Percentiles rank a stretch among this genome's conserved stretches.
Evolutionary conservation across 2,329 filamentous ascomycete species (phyloP).

Genomic region (Penicillium glabrum): DNA sequence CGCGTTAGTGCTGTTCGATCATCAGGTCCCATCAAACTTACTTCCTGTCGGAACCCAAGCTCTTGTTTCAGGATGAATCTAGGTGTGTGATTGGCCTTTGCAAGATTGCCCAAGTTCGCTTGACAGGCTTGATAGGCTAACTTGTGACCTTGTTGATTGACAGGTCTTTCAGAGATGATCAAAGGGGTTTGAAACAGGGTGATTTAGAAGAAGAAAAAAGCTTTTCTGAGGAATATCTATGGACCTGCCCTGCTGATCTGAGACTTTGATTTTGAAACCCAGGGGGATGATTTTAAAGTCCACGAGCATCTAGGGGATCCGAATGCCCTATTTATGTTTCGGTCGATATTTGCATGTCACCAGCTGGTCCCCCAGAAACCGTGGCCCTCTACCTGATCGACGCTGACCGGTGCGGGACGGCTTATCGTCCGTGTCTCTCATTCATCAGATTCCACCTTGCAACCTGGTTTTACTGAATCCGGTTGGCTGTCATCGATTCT

Average conservation of each 20-base stretch:
- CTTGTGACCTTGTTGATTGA: conserved; percentile 25
- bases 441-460: conserved; percentile 29
- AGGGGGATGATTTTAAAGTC: conserved; percentile 27
- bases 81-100: conserved; percentile 33
- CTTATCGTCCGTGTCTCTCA: conserved; percentile 35
- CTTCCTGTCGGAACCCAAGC: conserved; percentile 26
- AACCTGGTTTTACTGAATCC: conserved; percentile 28
- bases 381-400: conserved; percentile 29
- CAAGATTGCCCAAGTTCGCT: conserved; percentile 23
- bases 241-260: conserved; percentile 13
- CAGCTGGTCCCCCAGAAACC: conserved; percentile 12
- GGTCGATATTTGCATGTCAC: conserved; percentile 28
- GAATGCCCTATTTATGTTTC: conserved; percentile 43
- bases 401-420: conserved; percentile 30
- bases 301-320: conserved; percentile 25
- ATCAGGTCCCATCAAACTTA: conserved; percentile 29
- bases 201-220: conserved; percentile 11
- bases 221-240: conserved; percentile 24
- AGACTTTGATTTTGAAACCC: conserved; percentile 31
- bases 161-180: conserved; percentile 7
- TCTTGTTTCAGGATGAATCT: conserved; percentile 34
- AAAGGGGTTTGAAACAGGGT: conserved; percentile 23
- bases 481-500: conserved; percentile 35
- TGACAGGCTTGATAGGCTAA: conserved; percentile 36
- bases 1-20: conserved; percentile 28